Evolutionary conservation across 2,329 filamentous ascomycete genomes (phyloP), one percentile per base, ranked within the genome.

Genomic region (Fusarium sambucinum): DNA sequence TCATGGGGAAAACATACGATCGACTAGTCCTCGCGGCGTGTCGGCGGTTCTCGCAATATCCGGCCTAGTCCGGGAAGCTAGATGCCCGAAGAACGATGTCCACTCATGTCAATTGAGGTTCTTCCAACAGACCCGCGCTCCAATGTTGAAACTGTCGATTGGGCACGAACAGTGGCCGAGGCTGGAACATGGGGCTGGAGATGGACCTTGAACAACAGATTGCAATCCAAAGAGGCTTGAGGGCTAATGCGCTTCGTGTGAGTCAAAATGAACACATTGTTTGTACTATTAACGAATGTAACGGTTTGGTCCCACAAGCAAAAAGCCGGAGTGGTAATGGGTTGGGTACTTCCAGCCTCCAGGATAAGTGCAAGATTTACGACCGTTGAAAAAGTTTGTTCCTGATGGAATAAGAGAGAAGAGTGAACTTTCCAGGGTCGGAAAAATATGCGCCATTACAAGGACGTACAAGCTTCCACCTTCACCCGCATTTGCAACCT

Each of bases 1-100:
- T 51, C 47, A 38, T 40, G 37, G 52, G 52, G 60, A 64, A 55
- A 75, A 71, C 72, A 61, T 73, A 73, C 66, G 68, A 73, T 67
- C 29, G n/a, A 51, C 23, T 40, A 40, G 47, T 41, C 50, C 56
- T 64, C 63, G 51, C 38, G 52, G 42, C 35, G 54, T 57, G 45
- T 54, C 53, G 61, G 52, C 46, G 60, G 37, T 32, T 61, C 40
- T 54, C 40, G 33, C 40, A 48, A 57, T 48, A 52, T 37, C 48
- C 53, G 54, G 17, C 29, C 55, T 54, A 52, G 64, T 25, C 63
- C 60, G 68, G 56, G 33, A 55, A 51, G 55, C 59, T 44, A 50
- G 53, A 29, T 63, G 45, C 50, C 56, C 33, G 47, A 66, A 55
- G 33, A 41, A 55, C 38, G 57, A 40, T 68, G 37, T 29, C 30